Percentiles rank a stretch among this genome's conserved stretches.
phyloP scores from a whole-genome alignment of 495 filamentous ascomycete species.

The Xylaria sp. region DNA sequence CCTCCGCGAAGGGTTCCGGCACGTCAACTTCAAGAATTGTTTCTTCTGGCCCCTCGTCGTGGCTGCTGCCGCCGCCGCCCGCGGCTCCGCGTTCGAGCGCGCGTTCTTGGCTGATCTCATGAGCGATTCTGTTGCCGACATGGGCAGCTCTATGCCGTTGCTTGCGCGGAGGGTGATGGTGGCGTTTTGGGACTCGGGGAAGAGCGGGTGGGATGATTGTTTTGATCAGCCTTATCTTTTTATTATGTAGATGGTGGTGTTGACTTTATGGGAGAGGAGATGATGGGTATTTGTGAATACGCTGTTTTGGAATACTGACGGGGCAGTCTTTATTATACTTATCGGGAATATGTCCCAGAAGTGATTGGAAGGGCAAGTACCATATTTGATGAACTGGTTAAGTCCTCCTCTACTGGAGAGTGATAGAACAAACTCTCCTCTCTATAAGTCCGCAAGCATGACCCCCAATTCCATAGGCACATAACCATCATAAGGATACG shows the following conservation, averaged over 20 bases:
- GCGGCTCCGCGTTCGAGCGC: constrained; percentile 21
- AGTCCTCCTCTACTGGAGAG: too few species aligned
- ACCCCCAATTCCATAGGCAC: not conserved
- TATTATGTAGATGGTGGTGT: not conserved
- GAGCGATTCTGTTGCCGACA: not conserved
- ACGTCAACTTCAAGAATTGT: constrained; percentile 22
- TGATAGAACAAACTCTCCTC: not conserved
- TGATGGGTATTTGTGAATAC: not conserved
- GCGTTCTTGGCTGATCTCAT: constrained; percentile 18
- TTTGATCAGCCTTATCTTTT: constrained; percentile 26
- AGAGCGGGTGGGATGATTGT: constrained; percentile 25
- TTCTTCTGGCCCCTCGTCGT: constrained; percentile 28
- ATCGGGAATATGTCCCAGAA: not conserved
- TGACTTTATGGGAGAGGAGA: not conserved
- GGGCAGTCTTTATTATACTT: too few species aligned
- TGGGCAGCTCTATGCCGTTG: constrained; percentile 20
- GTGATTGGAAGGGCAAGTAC: not conserved
- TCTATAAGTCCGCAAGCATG: not conserved
- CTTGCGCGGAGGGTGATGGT: constrained; percentile 4
- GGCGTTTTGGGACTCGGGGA: constrained; percentile 21
- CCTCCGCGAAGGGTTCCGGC: constrained; percentile 13
- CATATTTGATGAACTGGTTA: not conserved
- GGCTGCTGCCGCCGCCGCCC: constrained; percentile 15
- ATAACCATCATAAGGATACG: too few species aligned
- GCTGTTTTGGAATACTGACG: not conserved